Conservation (phyloP, 345 rosid species). For the Psidium friedrichsthalianum region DNA sequence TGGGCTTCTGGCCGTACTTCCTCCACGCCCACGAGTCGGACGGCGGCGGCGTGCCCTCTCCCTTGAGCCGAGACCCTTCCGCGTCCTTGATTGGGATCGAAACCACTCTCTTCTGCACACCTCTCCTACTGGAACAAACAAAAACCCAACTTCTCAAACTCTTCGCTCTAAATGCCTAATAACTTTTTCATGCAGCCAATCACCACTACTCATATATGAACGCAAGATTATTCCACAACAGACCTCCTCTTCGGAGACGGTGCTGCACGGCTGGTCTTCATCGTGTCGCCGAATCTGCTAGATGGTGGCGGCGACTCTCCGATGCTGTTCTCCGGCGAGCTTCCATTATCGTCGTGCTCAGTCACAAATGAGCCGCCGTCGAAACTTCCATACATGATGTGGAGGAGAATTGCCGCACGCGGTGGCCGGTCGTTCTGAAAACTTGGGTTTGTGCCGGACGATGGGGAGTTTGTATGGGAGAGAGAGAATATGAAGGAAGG, state of each 20-base stretch:
- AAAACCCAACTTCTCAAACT: not conserved
- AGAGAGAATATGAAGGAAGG: slow-evolving; percentile 17
- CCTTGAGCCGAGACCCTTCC: slow-evolving; percentile 62
- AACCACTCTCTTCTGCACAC: slow-evolving; percentile 62
- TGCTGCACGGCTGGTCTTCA: slow-evolving; percentile 25
- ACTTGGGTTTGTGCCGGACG: slow-evolving; percentile 9
- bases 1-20: slow-evolving; percentile 97
- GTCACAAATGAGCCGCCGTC: slow-evolving; percentile 3
- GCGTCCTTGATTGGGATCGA: slow-evolving; percentile 79
- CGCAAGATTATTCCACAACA: not conserved
- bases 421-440: not conserved
- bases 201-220: not conserved
- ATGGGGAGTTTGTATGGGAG: slow-evolving; percentile 11
- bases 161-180: not conserved
- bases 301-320: slow-evolving; percentile 48
- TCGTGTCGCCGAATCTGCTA: slow-evolving; percentile 17
- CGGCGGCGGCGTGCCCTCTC: slow-evolving; percentile 79
- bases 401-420: not conserved
- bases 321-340: slow-evolving; percentile 18
- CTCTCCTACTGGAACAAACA: slow-evolving; percentile 35
- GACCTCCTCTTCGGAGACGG: slow-evolving; percentile 59
- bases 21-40: slow-evolving; percentile 99
- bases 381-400: slow-evolving; percentile 26
- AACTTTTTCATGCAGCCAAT: not conserved
- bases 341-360: slow-evolving; percentile 34